Evolutionary conservation across 768 basidiomycete genomes (phyloP).

Genomic region (Scleroderma citrinum): DNA sequence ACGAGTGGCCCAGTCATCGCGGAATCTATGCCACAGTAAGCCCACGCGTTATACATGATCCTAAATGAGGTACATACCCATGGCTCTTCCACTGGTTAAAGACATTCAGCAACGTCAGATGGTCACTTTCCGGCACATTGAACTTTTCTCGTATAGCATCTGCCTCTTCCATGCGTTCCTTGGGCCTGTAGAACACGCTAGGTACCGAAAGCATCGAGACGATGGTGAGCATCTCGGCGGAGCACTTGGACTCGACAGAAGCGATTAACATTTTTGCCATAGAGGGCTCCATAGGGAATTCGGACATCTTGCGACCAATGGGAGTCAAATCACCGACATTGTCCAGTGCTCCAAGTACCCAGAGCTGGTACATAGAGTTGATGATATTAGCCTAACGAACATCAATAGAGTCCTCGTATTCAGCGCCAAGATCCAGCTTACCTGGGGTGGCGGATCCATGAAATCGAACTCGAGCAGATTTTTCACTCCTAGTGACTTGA

Average conservation of each 20-base stretch:
- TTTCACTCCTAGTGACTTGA: constrained; percentile 96
- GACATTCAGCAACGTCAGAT: constrained; percentile 90
- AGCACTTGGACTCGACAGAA: constrained; percentile 89
- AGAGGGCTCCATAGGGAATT: constrained; percentile 99
- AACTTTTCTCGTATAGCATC: constrained; percentile 98
- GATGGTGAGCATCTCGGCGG: constrained; percentile 94
- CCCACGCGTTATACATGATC: background rate
- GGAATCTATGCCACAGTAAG: constrained; percentile 47
- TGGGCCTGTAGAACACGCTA: constrained; percentile 95
- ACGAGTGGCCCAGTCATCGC: constrained; percentile 91
- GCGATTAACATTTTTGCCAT: constrained; percentile 97
- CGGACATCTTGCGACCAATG: constrained; percentile 93
- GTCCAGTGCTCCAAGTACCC: constrained; percentile 96
- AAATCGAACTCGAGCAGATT: constrained; percentile 98
- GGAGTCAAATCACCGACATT: constrained; percentile 96
- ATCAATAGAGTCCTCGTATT: background rate
- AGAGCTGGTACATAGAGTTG: constrained; percentile 99
- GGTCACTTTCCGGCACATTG: constrained; percentile 97
- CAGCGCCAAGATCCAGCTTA: constrained; percentile 20
- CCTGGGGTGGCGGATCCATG: constrained; percentile 99
- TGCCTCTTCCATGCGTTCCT: constrained; percentile 95
- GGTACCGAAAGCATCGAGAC: constrained; percentile 99
- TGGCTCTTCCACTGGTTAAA: constrained; percentile 99
- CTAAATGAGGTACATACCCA: constrained; percentile 49
- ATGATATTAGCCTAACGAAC: constrained; percentile 79